These are phyloP conservation scores for Fomitiporia mediterranea DNA, from an alignment of 1,284 basidiomycete genomes.

Conservation along the genomic window DNA sequence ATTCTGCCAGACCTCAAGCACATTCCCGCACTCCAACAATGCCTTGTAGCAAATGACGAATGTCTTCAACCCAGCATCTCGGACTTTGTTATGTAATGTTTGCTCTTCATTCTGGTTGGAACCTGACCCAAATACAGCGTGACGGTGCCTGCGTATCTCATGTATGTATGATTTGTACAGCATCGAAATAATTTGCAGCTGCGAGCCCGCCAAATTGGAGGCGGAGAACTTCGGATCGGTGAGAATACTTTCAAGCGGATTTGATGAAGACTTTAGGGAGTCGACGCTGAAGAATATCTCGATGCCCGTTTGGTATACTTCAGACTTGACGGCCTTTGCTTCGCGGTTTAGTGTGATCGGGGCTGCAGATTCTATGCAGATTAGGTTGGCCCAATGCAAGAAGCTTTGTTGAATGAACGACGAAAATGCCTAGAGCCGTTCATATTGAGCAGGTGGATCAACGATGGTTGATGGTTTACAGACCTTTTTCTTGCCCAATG, in stretches of 20 bases:
- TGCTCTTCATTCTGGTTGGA: slow-evolving; percentile 14
- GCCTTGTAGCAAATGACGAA: slow-evolving; percentile 8
- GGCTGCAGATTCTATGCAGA: background rate
- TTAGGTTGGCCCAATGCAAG: background rate
- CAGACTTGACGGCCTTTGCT: slow-evolving; percentile 3
- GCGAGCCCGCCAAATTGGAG: background rate
- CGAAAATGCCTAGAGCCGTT: slow-evolving; percentile 1
- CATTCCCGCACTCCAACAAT: slow-evolving; percentile 3
- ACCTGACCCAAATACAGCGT: slow-evolving; percentile 15
- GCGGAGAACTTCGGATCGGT: background rate
- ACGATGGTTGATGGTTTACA: background rate
- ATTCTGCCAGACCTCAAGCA: slow-evolving; percentile 9
- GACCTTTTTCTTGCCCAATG: slow-evolving; percentile 18
- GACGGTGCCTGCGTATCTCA: slow-evolving; percentile 12
- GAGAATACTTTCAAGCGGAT: slow-evolving; percentile 5
- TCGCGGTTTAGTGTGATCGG: background rate
- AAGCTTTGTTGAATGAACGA: slow-evolving; percentile 5
- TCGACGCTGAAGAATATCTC: slow-evolving; percentile 19
- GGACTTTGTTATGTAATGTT: slow-evolving; percentile 10
- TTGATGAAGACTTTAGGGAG: slow-evolving; percentile 11
- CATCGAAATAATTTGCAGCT: slow-evolving; percentile 9
- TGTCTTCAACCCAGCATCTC: slow-evolving; percentile 11
- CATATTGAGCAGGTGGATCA: background rate
- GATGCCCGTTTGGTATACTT: slow-evolving; percentile 14
- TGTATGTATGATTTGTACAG: slow-evolving; percentile 14